Evolutionary conservation across 352 stramenopile species (phyloP).

Genomic region (Blastocystis sp.): DNA sequence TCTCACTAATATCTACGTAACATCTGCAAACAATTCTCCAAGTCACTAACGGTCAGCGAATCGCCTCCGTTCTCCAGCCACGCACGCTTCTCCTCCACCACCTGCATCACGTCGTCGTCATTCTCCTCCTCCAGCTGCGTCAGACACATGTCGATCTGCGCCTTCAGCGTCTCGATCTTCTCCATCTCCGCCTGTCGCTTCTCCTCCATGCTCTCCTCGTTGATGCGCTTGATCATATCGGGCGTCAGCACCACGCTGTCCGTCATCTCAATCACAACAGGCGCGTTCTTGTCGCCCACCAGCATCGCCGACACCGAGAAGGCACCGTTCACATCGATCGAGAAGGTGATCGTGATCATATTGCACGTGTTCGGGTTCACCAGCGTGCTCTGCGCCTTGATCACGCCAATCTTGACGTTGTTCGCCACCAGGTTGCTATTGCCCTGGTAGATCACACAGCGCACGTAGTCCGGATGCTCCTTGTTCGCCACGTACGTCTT

Average conservation of each 20-base stretch:
- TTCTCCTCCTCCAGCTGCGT: background rate
- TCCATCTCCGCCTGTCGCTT: background rate
- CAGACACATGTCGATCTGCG: background rate
- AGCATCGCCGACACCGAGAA: background rate
- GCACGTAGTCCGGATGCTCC: constrained; percentile 16
- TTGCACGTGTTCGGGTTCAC: background rate
- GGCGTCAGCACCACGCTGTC: background rate
- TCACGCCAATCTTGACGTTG: constrained; percentile 10
- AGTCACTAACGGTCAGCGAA: background rate
- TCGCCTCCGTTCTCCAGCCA: background rate
- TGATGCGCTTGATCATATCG: background rate
- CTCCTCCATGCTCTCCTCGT: background rate
- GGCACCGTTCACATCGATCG: constrained; percentile 2
- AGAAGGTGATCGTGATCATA: background rate
- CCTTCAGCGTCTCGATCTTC: background rate
- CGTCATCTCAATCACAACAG: constrained; percentile 7
- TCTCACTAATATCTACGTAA: background rate
- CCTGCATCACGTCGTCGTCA: background rate
- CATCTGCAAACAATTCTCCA: background rate
- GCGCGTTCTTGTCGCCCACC: background rate
- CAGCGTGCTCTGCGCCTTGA: background rate
- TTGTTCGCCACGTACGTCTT: background rate
- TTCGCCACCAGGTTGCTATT: background rate
- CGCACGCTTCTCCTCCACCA: background rate
- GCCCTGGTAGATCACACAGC: constrained; percentile 18